These are phyloP conservation scores for Erysiphe pisi DNA, from an alignment of 2,329 filamentous ascomycete species.

Conservation along the genomic window DNA sequence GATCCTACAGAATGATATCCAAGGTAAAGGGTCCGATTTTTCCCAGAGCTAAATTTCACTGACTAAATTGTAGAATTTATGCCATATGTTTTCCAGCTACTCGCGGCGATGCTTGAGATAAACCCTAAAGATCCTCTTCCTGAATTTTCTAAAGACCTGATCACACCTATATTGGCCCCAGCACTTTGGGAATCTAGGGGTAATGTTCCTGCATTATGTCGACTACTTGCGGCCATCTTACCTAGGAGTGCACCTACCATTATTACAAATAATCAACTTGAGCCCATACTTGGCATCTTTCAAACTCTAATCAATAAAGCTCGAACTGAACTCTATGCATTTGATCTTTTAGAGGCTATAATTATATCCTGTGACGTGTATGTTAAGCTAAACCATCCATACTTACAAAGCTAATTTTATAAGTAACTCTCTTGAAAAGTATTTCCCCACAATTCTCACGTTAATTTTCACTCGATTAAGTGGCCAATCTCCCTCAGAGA, in stretches of 20 bases:
- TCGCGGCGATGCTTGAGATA: conserved; percentile 78
- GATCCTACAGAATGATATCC: conserved; percentile 70
- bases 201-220: conserved; percentile 82
- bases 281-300: conserved; percentile 88
- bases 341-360: conserved; percentile 72
- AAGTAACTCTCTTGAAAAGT: conserved; percentile 51
- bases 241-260: conserved; percentile 64
- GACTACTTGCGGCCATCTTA: conserved; percentile 74
- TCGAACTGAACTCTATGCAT: conserved; percentile 59
- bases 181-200: conserved; percentile 81
- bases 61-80: conserved; percentile 60
- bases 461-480: conserved; percentile 62
- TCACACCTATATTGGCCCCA: conserved; percentile 69
- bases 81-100: conserved; percentile 92
- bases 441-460: conserved; percentile 54
- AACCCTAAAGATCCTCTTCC: conserved; percentile 71
- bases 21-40: conserved; percentile 44
- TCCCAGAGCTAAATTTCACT: conserved; percentile 32
- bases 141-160: conserved; percentile 66
- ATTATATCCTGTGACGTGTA: conserved; percentile 61
- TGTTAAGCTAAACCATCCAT: conserved; percentile 37
- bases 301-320: conserved; percentile 63
- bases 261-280: conserved; percentile 66
- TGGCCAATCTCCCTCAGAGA: conserved; percentile 55
- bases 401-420: conserved; percentile 33